Base-by-base conservation (phyloP, 371 early-diverging fungal species). In the Amoeboaphelidium protococcarum region DNA sequence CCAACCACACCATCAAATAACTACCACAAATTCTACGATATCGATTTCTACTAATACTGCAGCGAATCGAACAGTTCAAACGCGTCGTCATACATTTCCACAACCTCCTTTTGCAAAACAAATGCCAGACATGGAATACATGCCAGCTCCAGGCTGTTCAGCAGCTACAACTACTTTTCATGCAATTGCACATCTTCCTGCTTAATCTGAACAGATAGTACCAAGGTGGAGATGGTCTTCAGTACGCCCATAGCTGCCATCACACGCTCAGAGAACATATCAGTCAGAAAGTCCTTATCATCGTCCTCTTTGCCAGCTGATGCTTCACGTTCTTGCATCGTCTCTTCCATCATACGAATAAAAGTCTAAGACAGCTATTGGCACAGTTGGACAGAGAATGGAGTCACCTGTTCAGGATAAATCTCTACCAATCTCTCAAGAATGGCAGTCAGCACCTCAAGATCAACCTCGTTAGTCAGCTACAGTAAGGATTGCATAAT, bases 51-150 rank as follows among this genome's bases (percentile, higher is more conserved):
- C 2, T 79, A 71, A 57, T 72, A 84, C 2, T 80, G 75, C 51
- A 74, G 74, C 40, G 79, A 72, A 59, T 87, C 87, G 43, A 87
- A 71, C 47, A 87, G 70, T 52, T 83, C 89, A 57, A 84, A 81
- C 23, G 75, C 67, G 41, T 83, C 85, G 42, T 79, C 81, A 58
- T 77, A 86, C 37, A 85, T 62, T 52, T 85, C 80, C 47, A 46
- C 25, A 0, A 52, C 20, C 21, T 45, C 20, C 20, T 51, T 50
- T 16, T 50, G 51, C 22, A 50, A 23, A 20, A 46, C 26, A 23
- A 50, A 50, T 6, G 50, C 27, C 26, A 48, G 42, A 25, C 48
- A 47, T 19, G 41, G 27, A 13, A 51, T 23, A 23, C 3, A 2
- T 23, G 2, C 20, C 13, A 2, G 10, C 40, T 40, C 24, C n/a